Base-by-base conservation (phyloP, 2,329 filamentous ascomycete genomes). In the Dactylella cylindrospora region DNA sequence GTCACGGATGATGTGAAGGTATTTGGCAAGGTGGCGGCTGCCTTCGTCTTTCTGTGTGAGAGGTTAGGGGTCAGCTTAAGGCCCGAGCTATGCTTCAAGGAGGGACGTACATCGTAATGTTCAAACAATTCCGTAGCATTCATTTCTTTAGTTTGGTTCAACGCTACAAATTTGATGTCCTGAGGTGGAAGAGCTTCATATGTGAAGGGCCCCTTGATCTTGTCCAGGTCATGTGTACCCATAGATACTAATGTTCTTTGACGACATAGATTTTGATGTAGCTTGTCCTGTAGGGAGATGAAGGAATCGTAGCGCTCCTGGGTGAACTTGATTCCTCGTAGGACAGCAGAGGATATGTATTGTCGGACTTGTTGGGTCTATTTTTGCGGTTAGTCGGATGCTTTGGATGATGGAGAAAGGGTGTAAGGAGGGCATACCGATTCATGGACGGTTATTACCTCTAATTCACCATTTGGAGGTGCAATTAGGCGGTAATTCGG, bases 201-300 rank as follows among this genome's bases (percentile, higher is more conserved):
- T 54, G 89, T 90, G 80, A 98, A 98, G 39, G 93, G 93, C 0
- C 90, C 93, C 74, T 95, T 78, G 69, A 98, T 78, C 13, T 88
- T 96, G 72, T 97, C 90, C 66, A 97, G 78, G 72, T 98, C 91
- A 74, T 98, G 93, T 2, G 93, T 98, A 68, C 93, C 93, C 71
- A 98, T 96, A 17, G 91, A 87, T n/a, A 96, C 91, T 39, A 98
- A 77, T 0, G 91, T 96, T 70, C 93, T 80, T 74, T 97, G 88
- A 65, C 93, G 84, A 41, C 93, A 94, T 67, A 98, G 78, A 72
- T 98, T 98, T 73, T 91, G 86, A 77, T 98, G 93, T 40, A 98
- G 82, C 78, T 98, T 98, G 76, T 98, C 94, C 77, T 98, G 93
- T 40, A 98, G 80, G 53, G 85, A 82, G 72, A 98, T 98, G 86